Base-by-base conservation (phyloP, 2,329 filamentous ascomycete species). In the Fusarium pseudonygamai region DNA sequence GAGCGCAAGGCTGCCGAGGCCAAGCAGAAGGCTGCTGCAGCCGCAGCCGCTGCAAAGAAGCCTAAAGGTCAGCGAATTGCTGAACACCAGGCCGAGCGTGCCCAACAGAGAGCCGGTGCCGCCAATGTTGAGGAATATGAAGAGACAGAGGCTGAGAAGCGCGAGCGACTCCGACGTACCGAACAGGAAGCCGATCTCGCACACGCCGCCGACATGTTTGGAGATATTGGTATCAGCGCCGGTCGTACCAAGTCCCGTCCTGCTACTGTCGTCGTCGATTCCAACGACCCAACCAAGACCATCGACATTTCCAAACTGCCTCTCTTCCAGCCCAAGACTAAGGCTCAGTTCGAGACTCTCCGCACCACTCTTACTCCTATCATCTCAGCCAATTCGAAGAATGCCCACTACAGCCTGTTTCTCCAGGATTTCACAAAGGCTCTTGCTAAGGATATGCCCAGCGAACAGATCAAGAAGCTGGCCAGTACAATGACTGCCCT, bases 391-490 rank as follows among this genome's bases (percentile, higher is more conserved):
- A 94, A 95, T 84, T 83, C 87, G 69, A 97, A 96, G 88, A 98
- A 97, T 86, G 89, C 94, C 3, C 95, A 97, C 76, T 99, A 98
- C 84, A 85, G 90, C 37, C 85, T 97, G 47, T 98, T 98, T 88
- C 87, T 97, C 64, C 93, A 96, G 82, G 96, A 98, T 79, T 96
- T 99, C 79, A 84, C 89, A 73, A 97, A 97, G 87, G 91, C 94
- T 79, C 89, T 98, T 49, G 90, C 92, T 78, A 95, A 95, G 84
- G 95, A 97, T 34, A 84, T 99, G 75, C 91, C 93, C 20, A 97
- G 94, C 81, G 92, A 96, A 64, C 95, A 98, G 85, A 95, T 98
- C 84, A 98, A 98, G 90, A 98, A 98, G 88, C 90, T 97, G 75
- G 90, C 94, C 18, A 97, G 93, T 82, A 89, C 90, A 10, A 84